A percentile compares a stretch with the other conserved stretches of the same genome.
phyloP scores from a whole-genome alignment of 805 yeast genomes.

The Saturnispora serradocipensis region DNA sequence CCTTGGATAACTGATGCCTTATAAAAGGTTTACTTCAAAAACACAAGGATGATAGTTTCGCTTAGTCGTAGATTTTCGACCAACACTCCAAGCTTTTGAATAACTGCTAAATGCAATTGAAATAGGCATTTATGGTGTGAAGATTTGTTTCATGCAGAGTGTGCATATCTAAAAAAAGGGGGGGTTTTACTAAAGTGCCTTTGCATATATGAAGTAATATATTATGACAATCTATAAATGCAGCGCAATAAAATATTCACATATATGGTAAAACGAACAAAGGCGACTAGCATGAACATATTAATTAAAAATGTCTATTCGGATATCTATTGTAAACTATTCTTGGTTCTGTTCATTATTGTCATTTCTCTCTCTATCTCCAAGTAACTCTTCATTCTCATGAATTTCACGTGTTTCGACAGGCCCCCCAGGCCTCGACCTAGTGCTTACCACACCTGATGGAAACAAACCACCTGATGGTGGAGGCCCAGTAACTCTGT shows the following conservation, averaged over 20 bases:
- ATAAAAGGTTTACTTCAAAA: too few relatives aligned
- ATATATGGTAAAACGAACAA: not conserved
- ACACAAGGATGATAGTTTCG: too few relatives aligned
- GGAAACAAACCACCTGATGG: constrained; percentile 7
- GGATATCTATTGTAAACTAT: not conserved
- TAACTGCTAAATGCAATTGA: too few relatives aligned
- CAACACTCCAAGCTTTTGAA: too few relatives aligned
- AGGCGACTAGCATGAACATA: not conserved
- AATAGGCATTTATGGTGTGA: too few relatives aligned
- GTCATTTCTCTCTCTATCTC: not conserved
- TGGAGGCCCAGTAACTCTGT: constrained; percentile 5
- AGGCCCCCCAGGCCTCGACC: constrained; percentile 3
- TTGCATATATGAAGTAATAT: not conserved
- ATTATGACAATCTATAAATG: not conserved
- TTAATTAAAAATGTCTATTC: not conserved
- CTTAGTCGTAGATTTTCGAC: too few relatives aligned
- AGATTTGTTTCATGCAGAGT: too few relatives aligned
- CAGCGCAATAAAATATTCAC: not conserved
- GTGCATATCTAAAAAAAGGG: too few relatives aligned
- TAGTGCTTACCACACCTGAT: constrained; percentile 4
- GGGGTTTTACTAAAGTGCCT: not conserved
- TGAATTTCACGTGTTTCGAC: constrained; percentile 3
- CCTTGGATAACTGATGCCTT: too few relatives aligned
- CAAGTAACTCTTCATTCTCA: not conserved
- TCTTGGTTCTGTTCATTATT: not conserved